A percentile compares a stretch with the other conserved stretches of the same genome.
Evolutionary conservation across 2,329 filamentous ascomycete species (phyloP).

Genomic region (Trichoderma harzianum): DNA sequence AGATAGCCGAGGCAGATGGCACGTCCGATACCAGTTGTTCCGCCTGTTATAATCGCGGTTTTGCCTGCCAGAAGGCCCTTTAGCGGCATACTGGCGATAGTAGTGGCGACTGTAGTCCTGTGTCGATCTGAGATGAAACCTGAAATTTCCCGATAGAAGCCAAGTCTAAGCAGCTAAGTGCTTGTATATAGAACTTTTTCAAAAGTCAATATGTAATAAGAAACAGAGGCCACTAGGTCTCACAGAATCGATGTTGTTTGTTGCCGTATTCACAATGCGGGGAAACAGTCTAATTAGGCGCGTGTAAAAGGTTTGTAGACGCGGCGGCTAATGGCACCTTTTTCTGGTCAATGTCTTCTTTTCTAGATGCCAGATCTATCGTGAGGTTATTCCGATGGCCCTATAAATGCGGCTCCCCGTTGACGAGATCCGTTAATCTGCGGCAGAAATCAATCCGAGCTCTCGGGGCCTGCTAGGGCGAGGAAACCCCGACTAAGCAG

Average conservation of each 20-base stretch:
- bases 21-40: constrained; percentile 80
- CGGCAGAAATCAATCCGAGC: constrained; percentile 9
- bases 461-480: constrained; percentile 7
- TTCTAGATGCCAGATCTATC: neutral
- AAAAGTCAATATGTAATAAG: neutral
- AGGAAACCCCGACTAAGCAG: neutral
- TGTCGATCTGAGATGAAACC: neutral
- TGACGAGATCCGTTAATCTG: neutral
- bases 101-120: neutral
- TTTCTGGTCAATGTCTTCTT: neutral
- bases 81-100: constrained; percentile 37
- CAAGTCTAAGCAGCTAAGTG: neutral
- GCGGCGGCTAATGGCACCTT: neutral
- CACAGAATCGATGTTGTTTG: neutral
- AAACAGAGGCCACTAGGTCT: neutral
- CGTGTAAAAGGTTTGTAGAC: neutral
- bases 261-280: neutral
- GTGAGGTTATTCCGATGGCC: neutral
- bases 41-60: constrained; percentile 82
- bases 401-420: neutral
- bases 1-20: constrained; percentile 80
- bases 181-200: neutral
- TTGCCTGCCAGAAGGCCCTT: constrained; percentile 65
- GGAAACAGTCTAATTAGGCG: neutral
- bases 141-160: neutral